Evolutionary conservation across 495 filamentous ascomycete species (phyloP).

Genomic region (Mytilinidion resinicola): DNA sequence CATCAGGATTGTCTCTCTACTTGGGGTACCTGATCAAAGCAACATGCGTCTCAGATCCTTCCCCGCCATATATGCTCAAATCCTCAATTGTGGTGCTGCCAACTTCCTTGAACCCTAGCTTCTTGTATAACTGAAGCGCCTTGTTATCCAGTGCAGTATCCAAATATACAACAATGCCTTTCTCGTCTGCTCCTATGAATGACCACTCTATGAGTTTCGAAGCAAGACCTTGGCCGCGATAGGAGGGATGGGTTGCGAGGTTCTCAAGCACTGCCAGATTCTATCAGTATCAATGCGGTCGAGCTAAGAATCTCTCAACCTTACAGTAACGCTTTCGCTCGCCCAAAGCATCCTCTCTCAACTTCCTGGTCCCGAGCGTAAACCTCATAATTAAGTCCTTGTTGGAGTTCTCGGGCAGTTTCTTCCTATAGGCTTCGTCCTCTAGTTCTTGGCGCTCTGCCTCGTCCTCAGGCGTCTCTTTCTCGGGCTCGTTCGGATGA

Average conservation of each 20-base stretch:
- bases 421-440: constrained; percentile 15
- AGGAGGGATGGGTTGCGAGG: constrained; percentile 12
- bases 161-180: constrained; percentile 9
- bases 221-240: constrained; percentile 19
- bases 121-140: constrained; percentile 15
- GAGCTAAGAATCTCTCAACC: too few relatives aligned
- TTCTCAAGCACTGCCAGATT: constrained; percentile 17
- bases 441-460: constrained; percentile 15
- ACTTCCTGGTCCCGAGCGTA: not conserved
- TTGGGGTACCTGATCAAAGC: constrained; percentile 19
- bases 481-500: not conserved
- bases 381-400: constrained; percentile 24
- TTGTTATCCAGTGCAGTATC: constrained; percentile 20
- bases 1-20: not conserved
- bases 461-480: constrained; percentile 8
- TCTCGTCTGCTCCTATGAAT: constrained; percentile 12
- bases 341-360: constrained; percentile 1
- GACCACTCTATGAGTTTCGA: constrained; percentile 13
- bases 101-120: constrained; percentile 17
- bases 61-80: constrained; percentile 14
- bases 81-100: constrained; percentile 10
- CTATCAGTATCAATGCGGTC: not conserved
- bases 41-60: constrained; percentile 19
- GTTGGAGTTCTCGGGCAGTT: constrained; percentile 16
- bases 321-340: constrained; percentile 9